Conservation (phyloP, 495 filamentous ascomycete genomes). For the Hypoxylon cercidicola region DNA sequence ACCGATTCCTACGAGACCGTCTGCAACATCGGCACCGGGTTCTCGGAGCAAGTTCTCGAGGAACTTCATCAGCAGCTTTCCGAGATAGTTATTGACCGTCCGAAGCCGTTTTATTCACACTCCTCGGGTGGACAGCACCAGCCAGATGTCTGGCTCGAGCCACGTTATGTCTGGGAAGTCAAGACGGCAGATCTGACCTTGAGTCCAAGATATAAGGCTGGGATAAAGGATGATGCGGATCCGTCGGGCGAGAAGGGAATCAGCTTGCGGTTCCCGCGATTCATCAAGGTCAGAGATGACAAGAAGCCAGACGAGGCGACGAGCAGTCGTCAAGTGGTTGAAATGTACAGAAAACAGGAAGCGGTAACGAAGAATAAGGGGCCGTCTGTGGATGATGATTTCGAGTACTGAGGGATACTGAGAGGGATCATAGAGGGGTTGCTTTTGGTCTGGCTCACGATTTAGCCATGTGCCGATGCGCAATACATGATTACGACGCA, state of each 20-base stretch:
- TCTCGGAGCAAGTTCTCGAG: slow-evolving; percentile 87
- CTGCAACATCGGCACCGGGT: slow-evolving; percentile 98
- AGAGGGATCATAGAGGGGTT: slow-evolving; percentile 13
- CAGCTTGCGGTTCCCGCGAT: slow-evolving; percentile 88
- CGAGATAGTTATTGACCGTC: slow-evolving; percentile 79
- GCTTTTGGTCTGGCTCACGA: slow-evolving; percentile 19
- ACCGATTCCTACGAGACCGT: slow-evolving; percentile 89
- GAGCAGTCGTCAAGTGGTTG: slow-evolving; percentile 80
- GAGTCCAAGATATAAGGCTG: slow-evolving; percentile 90
- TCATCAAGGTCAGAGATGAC: slow-evolving; percentile 88
- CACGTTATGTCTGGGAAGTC: slow-evolving; percentile 94
- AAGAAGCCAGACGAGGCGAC: slow-evolving; percentile 96
- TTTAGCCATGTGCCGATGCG: slow-evolving; percentile 6
- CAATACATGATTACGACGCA: slow-evolving; percentile 6
- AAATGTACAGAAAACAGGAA: slow-evolving; percentile 98
- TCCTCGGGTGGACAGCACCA: slow-evolving; percentile 85
- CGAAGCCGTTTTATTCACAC: slow-evolving; percentile 95
- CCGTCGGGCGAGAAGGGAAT: slow-evolving; percentile 82
- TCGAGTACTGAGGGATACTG: slow-evolving; percentile 83
- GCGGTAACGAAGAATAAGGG: slow-evolving; percentile 79
- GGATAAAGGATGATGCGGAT: slow-evolving; percentile 70
- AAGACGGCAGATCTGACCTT: slow-evolving; percentile 95
- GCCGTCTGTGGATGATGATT: slow-evolving; percentile 93
- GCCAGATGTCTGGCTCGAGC: slow-evolving; percentile 98
- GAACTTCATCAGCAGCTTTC: slow-evolving; percentile 79